phyloP scores from a whole-genome alignment of 1,139 yeast species.

The Neolecta irregularis region DNA sequence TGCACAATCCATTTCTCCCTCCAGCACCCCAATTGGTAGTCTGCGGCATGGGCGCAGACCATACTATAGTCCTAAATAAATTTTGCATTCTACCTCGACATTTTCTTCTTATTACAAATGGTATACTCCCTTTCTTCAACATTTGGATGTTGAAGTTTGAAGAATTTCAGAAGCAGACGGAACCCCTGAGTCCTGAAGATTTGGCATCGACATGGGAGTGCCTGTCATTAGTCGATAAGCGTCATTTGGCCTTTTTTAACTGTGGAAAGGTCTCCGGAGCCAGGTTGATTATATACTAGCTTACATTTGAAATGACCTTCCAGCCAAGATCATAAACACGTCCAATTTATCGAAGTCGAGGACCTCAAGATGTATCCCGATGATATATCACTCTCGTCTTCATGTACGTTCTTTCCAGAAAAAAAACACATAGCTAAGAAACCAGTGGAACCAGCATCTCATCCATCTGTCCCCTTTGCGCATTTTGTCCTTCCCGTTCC shows the following conservation, averaged over 20 bases:
- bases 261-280: slow-evolving; percentile 84
- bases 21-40: slow-evolving; percentile 69
- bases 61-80: slow-evolving; percentile 62
- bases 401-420: background rate
- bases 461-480: slow-evolving; percentile 54
- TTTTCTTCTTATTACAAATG: slow-evolving; percentile 58
- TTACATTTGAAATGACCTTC: background rate
- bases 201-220: slow-evolving; percentile 42
- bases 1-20: slow-evolving; percentile 54
- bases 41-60: slow-evolving; percentile 38
- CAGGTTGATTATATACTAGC: background rate
- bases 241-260: slow-evolving; percentile 69
- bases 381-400: slow-evolving; percentile 13
- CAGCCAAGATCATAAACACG: slow-evolving; percentile 81
- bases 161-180: slow-evolving; percentile 49
- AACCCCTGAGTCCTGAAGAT: slow-evolving; percentile 57
- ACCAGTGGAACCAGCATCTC: slow-evolving; percentile 38
- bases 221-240: slow-evolving; percentile 23
- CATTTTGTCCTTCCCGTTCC: slow-evolving; percentile 60
- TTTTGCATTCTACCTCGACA: slow-evolving; percentile 73
- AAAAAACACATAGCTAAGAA: slow-evolving; percentile 8
- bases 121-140: background rate
- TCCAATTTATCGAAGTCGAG: slow-evolving; percentile 58
- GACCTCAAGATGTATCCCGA: slow-evolving; percentile 49
- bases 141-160: background rate